Base-by-base conservation (phyloP, 2,329 filamentous ascomycete genomes). In the Talaromyces funiculosus region DNA sequence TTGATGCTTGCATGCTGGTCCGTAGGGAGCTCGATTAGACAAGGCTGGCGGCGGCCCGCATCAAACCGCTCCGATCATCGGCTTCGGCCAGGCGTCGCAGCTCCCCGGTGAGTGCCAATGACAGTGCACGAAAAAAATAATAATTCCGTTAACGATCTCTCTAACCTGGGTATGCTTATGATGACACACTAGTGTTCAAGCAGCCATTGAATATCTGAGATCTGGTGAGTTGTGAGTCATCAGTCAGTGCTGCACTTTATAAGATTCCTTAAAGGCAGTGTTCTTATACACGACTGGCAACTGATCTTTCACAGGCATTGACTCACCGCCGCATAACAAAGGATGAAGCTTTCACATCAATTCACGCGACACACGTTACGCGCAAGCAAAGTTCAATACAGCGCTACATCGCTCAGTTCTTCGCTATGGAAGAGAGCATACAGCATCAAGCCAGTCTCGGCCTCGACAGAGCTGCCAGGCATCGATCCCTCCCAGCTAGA, bases 401-500 rank as follows among this genome's bases (percentile, higher is more conserved):
- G 53, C 51, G 31, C 66, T 56, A 58, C 66, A 35, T 62, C 69
- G 53, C 33, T 43, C 20, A 33, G 40, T 37, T 69, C 62, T 49
- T 70, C 75, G 67, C 71, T 76, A 78, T 80, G 75, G 77, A 78
- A 77, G 73, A 76, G 78, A 67, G 69, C 71, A 49, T 83, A 82
- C 72, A 83, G 78, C 71, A 64, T 63, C 53, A 70, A 69, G 29
- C 63, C 70, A 22, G 63, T 59, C 7, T 59, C 60, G 3, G 37
- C 66, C 53, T 68, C 69, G 20, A 71, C 72, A 35, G 67, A 73
- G 59, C 83, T 86, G 33, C 81, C 84, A 59, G 86, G 84, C 60
- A 84, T 97, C 65, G 90, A 97, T 74, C 79, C 88, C n/a, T 83
- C 86, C 40, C 88, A 88, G 76, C 84, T 97, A 62, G 80, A 82